These are phyloP conservation scores for Nicotiana noctiflora DNA, from an alignment of 257 asterid genomes.

Conservation along the genomic window DNA sequence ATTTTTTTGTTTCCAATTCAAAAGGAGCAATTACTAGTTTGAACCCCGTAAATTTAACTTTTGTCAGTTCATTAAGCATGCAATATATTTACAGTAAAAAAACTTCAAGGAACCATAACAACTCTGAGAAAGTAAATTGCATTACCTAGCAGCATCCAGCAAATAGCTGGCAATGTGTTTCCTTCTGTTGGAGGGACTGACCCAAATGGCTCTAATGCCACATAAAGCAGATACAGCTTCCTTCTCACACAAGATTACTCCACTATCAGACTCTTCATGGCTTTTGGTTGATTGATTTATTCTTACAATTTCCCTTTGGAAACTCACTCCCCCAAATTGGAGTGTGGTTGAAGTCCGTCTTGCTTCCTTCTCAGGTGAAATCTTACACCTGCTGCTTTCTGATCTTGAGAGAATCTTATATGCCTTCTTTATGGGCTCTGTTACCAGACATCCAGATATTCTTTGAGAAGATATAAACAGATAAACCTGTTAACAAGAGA, in stretches of 20 bases:
- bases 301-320: conserved; percentile 52
- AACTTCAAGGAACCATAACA: neutral
- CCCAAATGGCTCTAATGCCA: conserved; percentile 95
- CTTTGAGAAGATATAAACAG: conserved; percentile 53
- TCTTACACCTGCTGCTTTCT: conserved; percentile 2
- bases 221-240: conserved; percentile 56
- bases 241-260: conserved; percentile 43
- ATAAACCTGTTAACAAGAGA: conserved; percentile 45
- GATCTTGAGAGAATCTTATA: conserved; percentile 40
- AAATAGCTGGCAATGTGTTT: conserved; percentile 62
- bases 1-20: neutral
- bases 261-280: conserved; percentile 31
- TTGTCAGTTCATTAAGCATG: neutral
- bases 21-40: neutral
- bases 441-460: conserved; percentile 57
- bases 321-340: conserved; percentile 63
- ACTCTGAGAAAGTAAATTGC: neutral
- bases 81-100: neutral
- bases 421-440: conserved; percentile 59
- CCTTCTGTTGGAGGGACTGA: conserved; percentile 65
- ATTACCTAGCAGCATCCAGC: conserved; percentile 75
- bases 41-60: neutral
- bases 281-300: conserved; percentile 24
- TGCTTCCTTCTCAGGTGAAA: conserved; percentile 22
- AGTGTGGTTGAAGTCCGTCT: conserved; percentile 31